Base-by-base conservation (phyloP, 108 stramenopile genomes). In the Aureococcus anophagefferens region DNA sequence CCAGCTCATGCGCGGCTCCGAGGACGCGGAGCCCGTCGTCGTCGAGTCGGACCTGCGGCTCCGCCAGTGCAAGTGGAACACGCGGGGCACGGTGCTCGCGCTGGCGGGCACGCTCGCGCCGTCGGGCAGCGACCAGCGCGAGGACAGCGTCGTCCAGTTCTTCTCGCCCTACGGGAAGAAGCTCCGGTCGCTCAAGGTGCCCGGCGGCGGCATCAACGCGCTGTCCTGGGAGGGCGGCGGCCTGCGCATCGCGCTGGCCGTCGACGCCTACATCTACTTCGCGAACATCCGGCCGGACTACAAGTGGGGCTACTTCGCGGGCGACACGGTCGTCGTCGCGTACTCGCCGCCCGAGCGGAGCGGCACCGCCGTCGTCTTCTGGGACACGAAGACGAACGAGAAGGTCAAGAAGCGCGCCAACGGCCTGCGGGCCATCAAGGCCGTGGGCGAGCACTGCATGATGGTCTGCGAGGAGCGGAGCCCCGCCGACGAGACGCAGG, bases 191-290 rank as follows among this genome's bases (percentile, higher is more conserved):
- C 69, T 84, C 33, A 73, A 73, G 37, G 63, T 80, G 3, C 77
- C 86, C 0, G 84, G 84, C 16, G 34, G 46, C 67, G 66, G 71
- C 51, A 79, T 87, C 68, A 62, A 63, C 62, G 73, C 68, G 33
- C 32, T 87, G 34, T 65, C 80, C 33, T 85, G 86, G 86, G 86
- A 87, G 46, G 85, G 85, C 45, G 73, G 81, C n/a, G 85, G 84
- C 32, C 68, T 87, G 32, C 73, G 86, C 29, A 69, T 87, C 25
- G 84, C 86, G 30, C 63, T 87, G 18, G 86, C 86, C 5, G 86
- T 87, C 30, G 86, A 84, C 71, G 73, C 80, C 11, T 84, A 72
- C 84, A 85, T 87, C 35, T 87, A 77, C 74, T 85, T 86, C 59
- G 86, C 86, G 32, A 87, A 85, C 83, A 75, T 85, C 33, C 78